Conservation (phyloP, 2,329 filamentous ascomycete species). For the Zalaria sp. region DNA sequence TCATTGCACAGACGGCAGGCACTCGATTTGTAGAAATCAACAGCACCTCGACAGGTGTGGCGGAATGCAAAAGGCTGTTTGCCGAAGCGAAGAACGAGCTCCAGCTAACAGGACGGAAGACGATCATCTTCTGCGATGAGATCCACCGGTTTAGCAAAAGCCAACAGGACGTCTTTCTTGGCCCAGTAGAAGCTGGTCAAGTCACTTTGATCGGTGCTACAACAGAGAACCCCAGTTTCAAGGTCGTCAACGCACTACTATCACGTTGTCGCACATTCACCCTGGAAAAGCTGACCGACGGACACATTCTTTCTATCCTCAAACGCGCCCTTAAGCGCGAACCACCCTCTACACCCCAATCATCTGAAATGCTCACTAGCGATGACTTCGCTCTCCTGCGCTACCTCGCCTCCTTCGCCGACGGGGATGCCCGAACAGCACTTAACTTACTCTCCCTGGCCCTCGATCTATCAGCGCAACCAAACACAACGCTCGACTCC, state of each 20-base stretch:
- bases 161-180: constrained; percentile 90
- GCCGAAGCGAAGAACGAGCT: constrained; percentile 69
- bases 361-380: constrained; percentile 44
- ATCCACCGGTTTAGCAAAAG: constrained; percentile 84
- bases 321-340: constrained; percentile 49
- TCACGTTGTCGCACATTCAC: constrained; percentile 88
- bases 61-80: constrained; percentile 87
- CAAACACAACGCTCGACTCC: constrained; percentile 54
- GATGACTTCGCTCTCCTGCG: constrained; percentile 49
- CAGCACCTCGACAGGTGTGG: constrained; percentile 75
- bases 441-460: constrained; percentile 86
- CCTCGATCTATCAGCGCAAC: constrained; percentile 55
- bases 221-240: constrained; percentile 93
- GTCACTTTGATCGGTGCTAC: constrained; percentile 90
- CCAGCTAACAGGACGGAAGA: constrained; percentile 69
- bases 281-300: constrained; percentile 56
- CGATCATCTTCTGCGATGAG: constrained; percentile 96
- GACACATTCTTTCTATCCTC: constrained; percentile 61
- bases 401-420: constrained; percentile 75
- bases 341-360: constrained; percentile 3
- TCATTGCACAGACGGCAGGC: constrained; percentile 70
- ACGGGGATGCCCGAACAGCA: constrained; percentile 85
- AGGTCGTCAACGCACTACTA: constrained; percentile 73
- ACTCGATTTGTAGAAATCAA: constrained; percentile 92
- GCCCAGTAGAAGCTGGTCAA: constrained; percentile 78